phyloP scores from a whole-genome alignment of 495 filamentous ascomycete species.

The Penicillium ochrochloron region DNA sequence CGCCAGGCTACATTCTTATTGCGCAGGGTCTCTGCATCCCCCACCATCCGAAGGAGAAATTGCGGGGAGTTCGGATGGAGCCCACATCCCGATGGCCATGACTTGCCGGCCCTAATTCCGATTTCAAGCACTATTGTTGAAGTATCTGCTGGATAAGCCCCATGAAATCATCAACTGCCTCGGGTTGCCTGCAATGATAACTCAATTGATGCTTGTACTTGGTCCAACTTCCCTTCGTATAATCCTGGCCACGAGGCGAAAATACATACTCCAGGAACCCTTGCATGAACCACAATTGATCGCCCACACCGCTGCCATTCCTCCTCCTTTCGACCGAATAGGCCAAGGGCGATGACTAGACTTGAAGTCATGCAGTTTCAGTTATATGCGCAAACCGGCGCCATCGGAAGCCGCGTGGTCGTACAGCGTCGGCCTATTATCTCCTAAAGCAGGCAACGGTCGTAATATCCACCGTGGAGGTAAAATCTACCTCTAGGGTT shows the following conservation, averaged over 20 bases:
- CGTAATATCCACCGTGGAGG: conserved; percentile 20
- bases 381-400: conserved; percentile 8
- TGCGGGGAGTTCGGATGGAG: conserved; percentile 8
- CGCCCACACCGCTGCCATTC: conserved; percentile 3
- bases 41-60: conserved; percentile 14
- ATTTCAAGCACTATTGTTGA: not conserved
- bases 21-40: conserved; percentile 14
- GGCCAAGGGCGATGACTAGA: not conserved
- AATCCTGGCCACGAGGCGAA: not conserved
- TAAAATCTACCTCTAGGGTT: conserved; percentile 11
- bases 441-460: conserved; percentile 5
- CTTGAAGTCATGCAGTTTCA: not conserved
- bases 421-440: conserved; percentile 23
- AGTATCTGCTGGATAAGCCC: not conserved
- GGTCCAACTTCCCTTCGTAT: not conserved
- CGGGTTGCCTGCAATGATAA: not conserved
- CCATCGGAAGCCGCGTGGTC: conserved; percentile 9
- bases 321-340: not conserved
- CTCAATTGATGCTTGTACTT: not conserved
- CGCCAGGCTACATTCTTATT: not conserved
- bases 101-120: not conserved
- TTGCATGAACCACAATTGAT: not conserved
- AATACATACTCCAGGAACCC: not conserved
- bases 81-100: conserved; percentile 24
- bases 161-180: not conserved